phyloP scores from a whole-genome alignment of 129 eudicot genomes.

The Saussurea involucrata region DNA sequence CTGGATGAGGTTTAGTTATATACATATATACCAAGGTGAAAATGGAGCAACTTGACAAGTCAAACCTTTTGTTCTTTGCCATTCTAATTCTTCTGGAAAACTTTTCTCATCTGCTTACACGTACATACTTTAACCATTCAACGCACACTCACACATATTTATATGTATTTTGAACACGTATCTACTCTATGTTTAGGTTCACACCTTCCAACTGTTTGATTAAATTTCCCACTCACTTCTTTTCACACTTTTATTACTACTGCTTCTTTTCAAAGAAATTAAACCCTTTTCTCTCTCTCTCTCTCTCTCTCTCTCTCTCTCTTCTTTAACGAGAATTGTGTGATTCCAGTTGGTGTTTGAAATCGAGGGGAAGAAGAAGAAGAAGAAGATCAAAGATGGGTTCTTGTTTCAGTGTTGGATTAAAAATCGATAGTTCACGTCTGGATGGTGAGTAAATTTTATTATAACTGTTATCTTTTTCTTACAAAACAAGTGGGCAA shows the following conservation, averaged over 20 bases:
- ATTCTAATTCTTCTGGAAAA: constrained; percentile 29
- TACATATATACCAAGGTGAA: no score
- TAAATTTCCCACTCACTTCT: neutral
- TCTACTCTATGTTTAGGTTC: neutral
- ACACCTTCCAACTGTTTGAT: constrained; percentile 29
- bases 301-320: neutral
- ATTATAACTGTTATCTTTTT: neutral
- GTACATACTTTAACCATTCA: constrained; percentile 13
- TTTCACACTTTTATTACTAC: neutral
- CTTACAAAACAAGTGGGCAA: no score
- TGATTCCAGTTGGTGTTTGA: constrained; percentile 1
- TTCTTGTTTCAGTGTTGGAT: constrained; percentile 47
- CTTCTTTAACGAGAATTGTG: neutral
- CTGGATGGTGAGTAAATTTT: constrained; percentile 32
- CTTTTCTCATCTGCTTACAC: constrained; percentile 17
- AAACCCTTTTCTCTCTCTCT: neutral
- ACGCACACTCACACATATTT: neutral
- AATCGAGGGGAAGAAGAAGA: neutral
- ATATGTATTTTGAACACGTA: constrained; percentile 12
- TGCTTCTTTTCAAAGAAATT: neutral
- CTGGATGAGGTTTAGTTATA: no score
- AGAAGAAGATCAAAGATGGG: constrained; percentile 37
- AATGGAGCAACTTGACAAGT: constrained; percentile 26
- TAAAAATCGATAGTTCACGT: constrained; percentile 45
- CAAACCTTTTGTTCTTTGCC: constrained; percentile 30